Evolutionary conservation across 495 filamentous ascomycete species (phyloP).

Genomic region (Neurospora sp.): DNA sequence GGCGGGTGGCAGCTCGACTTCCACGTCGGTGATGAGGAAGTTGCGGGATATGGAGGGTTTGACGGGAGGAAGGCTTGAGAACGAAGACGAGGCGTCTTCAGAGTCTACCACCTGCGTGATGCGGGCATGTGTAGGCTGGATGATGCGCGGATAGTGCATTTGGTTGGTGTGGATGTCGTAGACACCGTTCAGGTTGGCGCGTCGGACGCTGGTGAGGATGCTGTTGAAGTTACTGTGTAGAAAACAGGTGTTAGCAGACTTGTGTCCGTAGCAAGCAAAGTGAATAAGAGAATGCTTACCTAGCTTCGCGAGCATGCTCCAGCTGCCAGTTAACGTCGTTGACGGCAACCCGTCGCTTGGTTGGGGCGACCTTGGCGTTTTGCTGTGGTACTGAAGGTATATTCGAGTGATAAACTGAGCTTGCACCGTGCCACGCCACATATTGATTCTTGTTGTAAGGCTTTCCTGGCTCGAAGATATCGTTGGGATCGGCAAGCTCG

Average conservation of each 20-base stretch:
- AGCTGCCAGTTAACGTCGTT: constrained; percentile 97
- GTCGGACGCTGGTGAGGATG: constrained; percentile 50
- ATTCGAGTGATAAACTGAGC: constrained; percentile 82
- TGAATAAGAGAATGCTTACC: constrained; percentile 39
- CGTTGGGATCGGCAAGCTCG: constrained; percentile 78
- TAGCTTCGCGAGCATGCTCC: constrained; percentile 83
- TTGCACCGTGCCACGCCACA: constrained; percentile 96
- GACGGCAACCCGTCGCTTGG: constrained; percentile 72
- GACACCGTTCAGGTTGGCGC: constrained; percentile 57
- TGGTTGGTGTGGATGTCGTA: constrained; percentile 91
- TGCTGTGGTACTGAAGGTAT: constrained; percentile 66
- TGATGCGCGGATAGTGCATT: constrained; percentile 76
- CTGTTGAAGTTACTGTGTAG: constrained; percentile 69
- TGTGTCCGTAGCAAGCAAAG: background rate
- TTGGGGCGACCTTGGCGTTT: constrained; percentile 57
- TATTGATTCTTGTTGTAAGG: constrained; percentile 91
- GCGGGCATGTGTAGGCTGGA: constrained; percentile 79
- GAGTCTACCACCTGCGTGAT: constrained; percentile 54
- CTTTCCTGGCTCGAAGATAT: constrained; percentile 61
- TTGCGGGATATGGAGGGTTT: constrained; percentile 57
- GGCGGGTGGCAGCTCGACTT: constrained; percentile 47
- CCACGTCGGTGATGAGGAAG: constrained; percentile 64
- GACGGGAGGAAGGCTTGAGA: constrained; percentile 51
- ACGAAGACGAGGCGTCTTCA: constrained; percentile 12
- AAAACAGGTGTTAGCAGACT: constrained; percentile 6